Evolutionary conservation across 192 early-diverging fungal genomes (phyloP), one percentile per base, ranked within the genome.

Genomic region (Podila clonocystis): DNA sequence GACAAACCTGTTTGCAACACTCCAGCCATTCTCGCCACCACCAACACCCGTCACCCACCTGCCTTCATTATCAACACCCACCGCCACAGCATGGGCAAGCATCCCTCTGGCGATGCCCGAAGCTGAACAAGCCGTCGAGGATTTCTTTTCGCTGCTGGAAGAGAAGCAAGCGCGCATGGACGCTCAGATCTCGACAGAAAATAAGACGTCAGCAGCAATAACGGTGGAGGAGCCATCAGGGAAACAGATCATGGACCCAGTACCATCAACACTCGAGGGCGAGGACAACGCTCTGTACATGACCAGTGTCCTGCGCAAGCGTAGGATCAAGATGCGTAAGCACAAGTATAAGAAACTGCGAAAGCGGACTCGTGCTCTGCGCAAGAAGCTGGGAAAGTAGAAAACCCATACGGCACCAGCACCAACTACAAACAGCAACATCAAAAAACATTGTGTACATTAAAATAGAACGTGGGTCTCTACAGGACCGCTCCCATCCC

Each of bases 311-410:
- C 78, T 91, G 66, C 91, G 95, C 82, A 93, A 93, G 70, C 89
- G 95, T 50, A 90, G 89, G 68, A 91, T 92, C 79, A 95, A 95
- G 89, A 96, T 97, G 95, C 95, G 97, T 67, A 98, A 97, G 83
- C 95, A 97, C 88, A 97, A 98, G 84, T 92, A 93, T 77, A 94
- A 93, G 75, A 98, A 98, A 74, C 76, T 91, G 58, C 87, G 93
- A 73, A 94, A 93, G 86, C 85, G 90, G 78, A 90, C 86, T 29
- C 87, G 89, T 57, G 93, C 94, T 9, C 70, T 93, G 78, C 88
- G 91, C 63, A 92, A 91, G 84, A 89, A 89, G 29, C 85, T 93
- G 52, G 89, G 92, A 64, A 94, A 94, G 79, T 93, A 89, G 58
- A 77, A 19, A 9, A n/a, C n/a, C n/a, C n/a, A n/a, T n/a, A n/a